These are phyloP conservation scores for Populus alba DNA, from an alignment of 345 rosid species.

Conservation along the genomic window DNA sequence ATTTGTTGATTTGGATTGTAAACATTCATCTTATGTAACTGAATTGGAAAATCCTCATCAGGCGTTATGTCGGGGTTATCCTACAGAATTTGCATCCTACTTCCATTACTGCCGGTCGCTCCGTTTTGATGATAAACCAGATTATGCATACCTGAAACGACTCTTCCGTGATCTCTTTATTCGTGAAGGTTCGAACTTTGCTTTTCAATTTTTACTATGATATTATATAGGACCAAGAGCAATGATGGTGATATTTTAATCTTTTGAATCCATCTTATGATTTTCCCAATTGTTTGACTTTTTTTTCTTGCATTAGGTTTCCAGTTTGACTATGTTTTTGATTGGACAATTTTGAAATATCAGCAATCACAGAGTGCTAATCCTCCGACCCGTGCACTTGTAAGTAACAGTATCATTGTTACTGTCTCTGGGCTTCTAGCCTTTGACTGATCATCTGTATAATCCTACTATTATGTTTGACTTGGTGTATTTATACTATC, in stretches of 20 bases:
- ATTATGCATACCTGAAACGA: conserved; percentile 81
- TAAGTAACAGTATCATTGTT: conserved; percentile 29
- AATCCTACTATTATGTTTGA: neutral
- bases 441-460: conserved; percentile 12
- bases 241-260: neutral
- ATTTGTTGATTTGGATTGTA: conserved; percentile 7
- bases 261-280: neutral
- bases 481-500: neutral
- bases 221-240: neutral
- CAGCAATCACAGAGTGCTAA: conserved; percentile 72
- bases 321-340: conserved; percentile 86
- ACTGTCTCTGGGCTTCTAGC: neutral
- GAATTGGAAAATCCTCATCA: conserved; percentile 31
- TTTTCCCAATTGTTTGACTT: conserved; percentile 9
- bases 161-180: conserved; percentile 88
- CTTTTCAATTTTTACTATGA: conserved; percentile 11
- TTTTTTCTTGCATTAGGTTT: conserved; percentile 46
- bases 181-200: conserved; percentile 66
- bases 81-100: conserved; percentile 85
- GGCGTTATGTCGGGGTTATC: conserved; percentile 84
- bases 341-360: conserved; percentile 91
- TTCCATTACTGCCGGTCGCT: conserved; percentile 88
- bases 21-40: conserved; percentile 1
- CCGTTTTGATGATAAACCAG: conserved; percentile 87
- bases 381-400: conserved; percentile 60